Evolutionary conservation across 1,284 basidiomycete species (phyloP).

Genomic region (Lentinula novae-zelandiae): DNA sequence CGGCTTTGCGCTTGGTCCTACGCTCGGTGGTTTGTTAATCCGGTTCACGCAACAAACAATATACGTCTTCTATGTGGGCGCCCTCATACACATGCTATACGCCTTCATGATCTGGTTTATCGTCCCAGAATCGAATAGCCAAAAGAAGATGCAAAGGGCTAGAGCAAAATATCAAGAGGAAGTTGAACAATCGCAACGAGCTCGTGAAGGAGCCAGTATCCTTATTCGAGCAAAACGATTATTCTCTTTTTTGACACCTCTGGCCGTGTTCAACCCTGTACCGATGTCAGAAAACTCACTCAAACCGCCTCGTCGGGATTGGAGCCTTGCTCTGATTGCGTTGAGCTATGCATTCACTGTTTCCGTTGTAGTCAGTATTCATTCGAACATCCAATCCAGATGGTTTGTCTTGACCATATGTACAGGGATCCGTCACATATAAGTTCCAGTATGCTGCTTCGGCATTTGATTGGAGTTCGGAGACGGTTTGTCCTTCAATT

Average conservation of each 20-base stretch:
- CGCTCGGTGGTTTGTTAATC: constrained; percentile 66
- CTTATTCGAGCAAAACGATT: constrained; percentile 25
- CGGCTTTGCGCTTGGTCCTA: constrained; percentile 43
- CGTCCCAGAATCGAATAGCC: constrained; percentile 74
- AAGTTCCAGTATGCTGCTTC: constrained; percentile 71
- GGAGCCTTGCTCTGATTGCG: constrained; percentile 64
- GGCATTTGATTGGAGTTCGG: constrained; percentile 71
- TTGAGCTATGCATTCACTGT: constrained; percentile 50
- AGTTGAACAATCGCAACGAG: constrained; percentile 21
- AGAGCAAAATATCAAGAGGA: constrained; percentile 32
- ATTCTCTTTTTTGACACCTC: constrained; percentile 61
- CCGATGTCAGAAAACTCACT: constrained; percentile 30
- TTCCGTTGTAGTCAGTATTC: constrained; percentile 46
- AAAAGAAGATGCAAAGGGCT: constrained; percentile 34
- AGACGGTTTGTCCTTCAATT: constrained; percentile 45
- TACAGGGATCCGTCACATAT: constrained; percentile 58
- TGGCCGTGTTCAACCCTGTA: constrained; percentile 61
- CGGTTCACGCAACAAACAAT: constrained; percentile 51
- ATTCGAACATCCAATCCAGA: constrained; percentile 18
- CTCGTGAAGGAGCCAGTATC: constrained; percentile 29
- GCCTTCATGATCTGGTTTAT: constrained; percentile 51
- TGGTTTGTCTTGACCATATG: background rate
- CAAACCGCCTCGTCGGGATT: constrained; percentile 51
- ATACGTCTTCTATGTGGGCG: constrained; percentile 70
- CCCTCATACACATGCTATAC: constrained; percentile 44